These are phyloP conservation scores for Nitzschia palea DNA, from an alignment of 108 stramenopile species.

Conservation along the genomic window DNA sequence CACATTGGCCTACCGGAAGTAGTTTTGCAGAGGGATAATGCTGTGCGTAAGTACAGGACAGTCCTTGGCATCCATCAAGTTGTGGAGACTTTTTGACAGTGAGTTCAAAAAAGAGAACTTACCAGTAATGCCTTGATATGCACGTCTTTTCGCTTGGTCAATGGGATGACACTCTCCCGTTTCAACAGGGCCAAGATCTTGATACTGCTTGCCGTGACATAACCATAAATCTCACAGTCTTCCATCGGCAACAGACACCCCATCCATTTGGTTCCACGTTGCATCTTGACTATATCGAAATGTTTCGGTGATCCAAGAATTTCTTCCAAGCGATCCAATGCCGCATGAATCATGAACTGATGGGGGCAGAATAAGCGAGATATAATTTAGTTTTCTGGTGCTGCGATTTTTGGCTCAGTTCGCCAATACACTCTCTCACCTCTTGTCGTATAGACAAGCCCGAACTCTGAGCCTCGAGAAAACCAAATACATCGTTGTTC, in stretches of 20 bases:
- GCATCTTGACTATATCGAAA: neutral
- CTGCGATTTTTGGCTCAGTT: neutral
- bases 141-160: slow-evolving; percentile 40
- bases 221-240: slow-evolving; percentile 43
- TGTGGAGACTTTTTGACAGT: neutral
- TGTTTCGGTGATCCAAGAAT: slow-evolving; percentile 26
- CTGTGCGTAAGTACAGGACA: neutral
- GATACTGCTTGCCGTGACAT: slow-evolving; percentile 43
- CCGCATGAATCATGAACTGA: slow-evolving; percentile 54
- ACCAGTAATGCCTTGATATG: slow-evolving; percentile 50
- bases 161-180: slow-evolving; percentile 21
- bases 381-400: neutral
- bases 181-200: slow-evolving; percentile 49
- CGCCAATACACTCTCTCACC: slow-evolving; percentile 21
- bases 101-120: slow-evolving; percentile 14
- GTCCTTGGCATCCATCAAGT: neutral
- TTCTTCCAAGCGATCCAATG: slow-evolving; percentile 55
- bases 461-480: slow-evolving; percentile 16
- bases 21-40: neutral
- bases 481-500: slow-evolving; percentile 35
- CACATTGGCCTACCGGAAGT: slow-evolving; percentile 25
- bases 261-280: slow-evolving; percentile 47
- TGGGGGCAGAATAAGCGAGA: neutral
- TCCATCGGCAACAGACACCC: slow-evolving; percentile 45
- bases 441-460: slow-evolving; percentile 28